Evolutionary conservation across 1,284 basidiomycete genomes (phyloP), one percentile per base, ranked within the genome.

Genomic region (Naganishia sp.): DNA sequence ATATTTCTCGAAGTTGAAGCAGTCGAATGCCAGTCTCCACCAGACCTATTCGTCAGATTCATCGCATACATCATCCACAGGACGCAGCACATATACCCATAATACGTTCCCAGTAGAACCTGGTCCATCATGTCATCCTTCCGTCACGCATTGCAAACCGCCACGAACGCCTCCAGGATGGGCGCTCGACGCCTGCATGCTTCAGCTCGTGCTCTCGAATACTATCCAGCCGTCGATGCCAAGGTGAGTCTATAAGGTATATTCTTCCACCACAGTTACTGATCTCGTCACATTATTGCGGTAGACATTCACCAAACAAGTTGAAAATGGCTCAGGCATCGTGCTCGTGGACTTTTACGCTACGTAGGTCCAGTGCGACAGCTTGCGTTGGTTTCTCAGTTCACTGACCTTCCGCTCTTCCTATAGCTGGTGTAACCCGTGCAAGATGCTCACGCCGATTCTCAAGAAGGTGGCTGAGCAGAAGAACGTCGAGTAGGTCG

Each of bases 291-390:
- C 7, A 50, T 13, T 10, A 9, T 35, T 13, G 6, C 7, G 23
- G 18, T 28, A 68, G 67, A 65, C 63, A 3, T 68, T 68, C 28
- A 45, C 58, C 11, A 65, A 65, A 28, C 62, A 68, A 50, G 67
- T 65, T 15, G 45, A 57, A 13, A 55, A 68, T 10, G 61, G 53
- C 6, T 57, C 47, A 31, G 62, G 62, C 21, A 43, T 62, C 35
- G 71, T 79, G 39, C 69, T 80, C 6, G 77, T 80, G n/a, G 77
- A 80, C 69, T 80, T 80, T 69, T 79, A 76, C 63, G 78, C 78
- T 45, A 70, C 70, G 77, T 77, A 65, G 70, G 76, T 72, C 25
- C 4, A n/a, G 15, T 35, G 10, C n/a, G 21, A 23, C 11, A 5
- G 17, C 11, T 23, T 10, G 11, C 5, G 21, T 23, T 43, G 6